Conservation (phyloP, 306 rosid species). For the Lagenaria siceraria region DNA sequence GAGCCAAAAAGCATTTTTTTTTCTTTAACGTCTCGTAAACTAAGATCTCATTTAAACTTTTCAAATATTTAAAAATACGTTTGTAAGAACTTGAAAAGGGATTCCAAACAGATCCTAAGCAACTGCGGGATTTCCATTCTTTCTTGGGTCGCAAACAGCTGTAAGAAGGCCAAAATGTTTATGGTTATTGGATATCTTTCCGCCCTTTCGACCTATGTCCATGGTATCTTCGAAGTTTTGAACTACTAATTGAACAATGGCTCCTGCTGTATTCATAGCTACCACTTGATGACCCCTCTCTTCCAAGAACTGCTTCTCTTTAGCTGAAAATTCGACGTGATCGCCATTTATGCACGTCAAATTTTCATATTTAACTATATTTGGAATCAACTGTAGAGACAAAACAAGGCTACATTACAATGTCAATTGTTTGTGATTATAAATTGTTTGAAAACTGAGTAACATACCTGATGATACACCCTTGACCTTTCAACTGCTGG, state of each 20-base stretch:
- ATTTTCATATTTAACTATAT: constrained; percentile 50
- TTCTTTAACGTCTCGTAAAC: too few species aligned
- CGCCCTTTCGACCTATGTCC: constrained; percentile 20
- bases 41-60: too few species aligned
- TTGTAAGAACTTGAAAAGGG: background rate
- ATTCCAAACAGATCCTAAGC: background rate
- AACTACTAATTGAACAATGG: constrained; percentile 62
- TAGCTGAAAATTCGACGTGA: constrained; percentile 49
- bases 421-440: background rate
- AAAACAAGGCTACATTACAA: background rate
- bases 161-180: constrained; percentile 40
- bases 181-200: constrained; percentile 12
- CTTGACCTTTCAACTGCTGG: constrained; percentile 69
- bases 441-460: constrained; percentile 5
- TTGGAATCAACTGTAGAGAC: constrained; percentile 65
- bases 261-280: constrained; percentile 16
- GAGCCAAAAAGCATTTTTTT: background rate
- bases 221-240: constrained; percentile 30
- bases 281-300: constrained; percentile 51
- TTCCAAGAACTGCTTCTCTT: constrained; percentile 38
- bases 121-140: constrained; percentile 74
- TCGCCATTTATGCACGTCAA: constrained; percentile 43
- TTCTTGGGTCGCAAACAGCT: constrained; percentile 83
- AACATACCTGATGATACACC: constrained; percentile 48
- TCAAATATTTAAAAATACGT: too few species aligned